A percentile compares a stretch with the other conserved stretches of the same genome.
phyloP scores from a whole-genome alignment of 163 green algal genomes.

The Volvox carteri region DNA sequence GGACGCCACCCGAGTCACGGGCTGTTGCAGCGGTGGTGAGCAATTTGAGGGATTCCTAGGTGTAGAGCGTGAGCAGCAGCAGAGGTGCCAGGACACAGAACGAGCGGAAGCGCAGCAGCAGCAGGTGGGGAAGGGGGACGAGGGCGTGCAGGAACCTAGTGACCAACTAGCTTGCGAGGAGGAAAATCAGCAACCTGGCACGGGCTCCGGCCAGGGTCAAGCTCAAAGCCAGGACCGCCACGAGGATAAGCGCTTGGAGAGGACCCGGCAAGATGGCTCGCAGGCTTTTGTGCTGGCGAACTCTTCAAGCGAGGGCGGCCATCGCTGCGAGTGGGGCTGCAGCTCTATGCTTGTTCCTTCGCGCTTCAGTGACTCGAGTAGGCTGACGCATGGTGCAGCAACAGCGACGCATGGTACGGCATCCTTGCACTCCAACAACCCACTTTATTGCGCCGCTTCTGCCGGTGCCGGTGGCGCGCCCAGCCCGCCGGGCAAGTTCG shows the following conservation, averaged over 20 bases:
- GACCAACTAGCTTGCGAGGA: too few relatives aligned
- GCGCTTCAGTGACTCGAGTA: slow-evolving; percentile 27
- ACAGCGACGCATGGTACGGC: background rate
- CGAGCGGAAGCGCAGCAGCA: background rate
- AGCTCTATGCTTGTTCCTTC: background rate
- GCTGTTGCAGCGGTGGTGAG: background rate
- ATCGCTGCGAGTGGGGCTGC: slow-evolving; percentile 23
- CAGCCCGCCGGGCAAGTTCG: too few relatives aligned
- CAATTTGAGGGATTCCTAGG: background rate
- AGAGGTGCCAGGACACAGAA: background rate
- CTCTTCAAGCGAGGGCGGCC: slow-evolving; percentile 7
- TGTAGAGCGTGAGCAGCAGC: background rate
- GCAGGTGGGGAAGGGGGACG: too few relatives aligned
- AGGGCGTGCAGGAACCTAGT: too few relatives aligned
- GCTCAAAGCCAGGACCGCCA: too few relatives aligned
- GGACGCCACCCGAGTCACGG: background rate
- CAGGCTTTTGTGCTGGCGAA: background rate
- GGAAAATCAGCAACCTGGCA: too few relatives aligned
- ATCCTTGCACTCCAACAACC: slow-evolving; percentile 4
- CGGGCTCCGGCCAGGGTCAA: too few relatives aligned
- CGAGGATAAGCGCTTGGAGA: too few relatives aligned
- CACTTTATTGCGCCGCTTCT: too few relatives aligned
- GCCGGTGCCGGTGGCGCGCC: too few relatives aligned
- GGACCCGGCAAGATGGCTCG: too few relatives aligned
- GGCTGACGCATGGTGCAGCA: background rate